Evolutionary conservation across 805 yeast genomes (phyloP).

Genomic region (Ogataea methanolica): DNA sequence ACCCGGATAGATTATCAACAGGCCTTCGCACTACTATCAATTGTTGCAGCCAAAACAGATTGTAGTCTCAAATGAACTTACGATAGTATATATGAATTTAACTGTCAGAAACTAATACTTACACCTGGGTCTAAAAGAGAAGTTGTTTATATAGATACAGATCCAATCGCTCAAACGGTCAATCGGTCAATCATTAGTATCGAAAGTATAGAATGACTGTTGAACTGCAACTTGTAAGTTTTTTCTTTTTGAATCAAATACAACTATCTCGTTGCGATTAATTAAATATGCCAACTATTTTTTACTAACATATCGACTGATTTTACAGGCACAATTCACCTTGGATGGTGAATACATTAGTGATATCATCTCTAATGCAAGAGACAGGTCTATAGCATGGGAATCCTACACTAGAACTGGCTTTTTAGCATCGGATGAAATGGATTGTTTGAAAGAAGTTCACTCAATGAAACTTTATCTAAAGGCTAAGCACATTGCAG

Average conservation of each 20-base stretch:
- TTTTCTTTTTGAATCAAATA: too few species aligned
- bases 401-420: slow-evolving; percentile 79
- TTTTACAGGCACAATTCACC: slow-evolving; percentile 27
- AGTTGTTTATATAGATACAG: too few species aligned
- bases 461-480: slow-evolving; percentile 31
- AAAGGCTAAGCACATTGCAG: slow-evolving; percentile 36
- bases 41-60: slow-evolving; percentile 8
- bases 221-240: slow-evolving; percentile 22
- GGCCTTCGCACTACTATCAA: not conserved
- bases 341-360: slow-evolving; percentile 64
- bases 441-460: slow-evolving; percentile 36
- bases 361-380: slow-evolving; percentile 61
- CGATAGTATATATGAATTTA: not conserved
- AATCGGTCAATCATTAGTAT: not conserved
- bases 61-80: slow-evolving; percentile 1
- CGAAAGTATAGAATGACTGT: slow-evolving; percentile 13
- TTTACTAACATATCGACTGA: slow-evolving; percentile 7
- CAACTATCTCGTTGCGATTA: not conserved
- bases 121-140: too few species aligned
- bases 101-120: too few species aligned
- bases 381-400: slow-evolving; percentile 87
- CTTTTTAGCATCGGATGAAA: slow-evolving; percentile 63
- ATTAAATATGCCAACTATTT: not conserved
- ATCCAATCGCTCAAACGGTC: not conserved
- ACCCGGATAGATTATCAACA: slow-evolving; percentile 9